Percentiles rank a stretch among this genome's conserved stretches.
Evolutionary conservation across 768 basidiomycete species (phyloP).

Genomic region (Termitomyces sp.): DNA sequence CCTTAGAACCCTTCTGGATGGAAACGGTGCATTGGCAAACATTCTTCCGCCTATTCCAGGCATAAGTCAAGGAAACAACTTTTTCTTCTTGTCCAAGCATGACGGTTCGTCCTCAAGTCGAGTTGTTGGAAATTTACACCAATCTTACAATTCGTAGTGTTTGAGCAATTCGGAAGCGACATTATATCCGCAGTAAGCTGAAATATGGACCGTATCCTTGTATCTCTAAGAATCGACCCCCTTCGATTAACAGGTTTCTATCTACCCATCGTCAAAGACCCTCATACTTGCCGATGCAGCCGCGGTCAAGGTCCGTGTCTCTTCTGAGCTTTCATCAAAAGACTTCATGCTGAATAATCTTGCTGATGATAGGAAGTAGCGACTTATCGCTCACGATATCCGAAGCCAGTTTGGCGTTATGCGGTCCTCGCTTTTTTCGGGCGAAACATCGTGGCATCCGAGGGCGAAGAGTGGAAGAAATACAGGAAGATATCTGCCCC

Average conservation of each 20-base stretch:
- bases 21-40: conserved; percentile 17
- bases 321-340: not conserved
- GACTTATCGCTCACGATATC: conserved; percentile 42
- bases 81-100: conserved; percentile 24
- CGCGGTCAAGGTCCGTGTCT: conserved; percentile 30
- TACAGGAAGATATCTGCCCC: conserved; percentile 58
- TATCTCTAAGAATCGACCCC: not conserved
- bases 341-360: not conserved
- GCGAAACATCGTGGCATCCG: conserved; percentile 56
- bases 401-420: conserved; percentile 49
- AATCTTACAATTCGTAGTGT: conserved; percentile 15
- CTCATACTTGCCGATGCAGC: conserved; percentile 32
- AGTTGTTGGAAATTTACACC: not conserved
- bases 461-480: conserved; percentile 61
- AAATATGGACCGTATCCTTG: not conserved
- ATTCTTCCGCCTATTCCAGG: conserved; percentile 22
- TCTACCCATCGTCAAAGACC: conserved; percentile 17
- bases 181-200: conserved; percentile 26
- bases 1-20: conserved; percentile 21
- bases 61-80: conserved; percentile 25
- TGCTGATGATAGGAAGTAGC: conserved; percentile 38
- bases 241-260: conserved; percentile 15
- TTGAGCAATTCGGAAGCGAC: conserved; percentile 27
- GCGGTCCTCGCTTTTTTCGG: conserved; percentile 44
- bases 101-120: conserved; percentile 14